Conservation (phyloP, 176 grass and related monocot species). For the Rhynchospora pubera region DNA sequence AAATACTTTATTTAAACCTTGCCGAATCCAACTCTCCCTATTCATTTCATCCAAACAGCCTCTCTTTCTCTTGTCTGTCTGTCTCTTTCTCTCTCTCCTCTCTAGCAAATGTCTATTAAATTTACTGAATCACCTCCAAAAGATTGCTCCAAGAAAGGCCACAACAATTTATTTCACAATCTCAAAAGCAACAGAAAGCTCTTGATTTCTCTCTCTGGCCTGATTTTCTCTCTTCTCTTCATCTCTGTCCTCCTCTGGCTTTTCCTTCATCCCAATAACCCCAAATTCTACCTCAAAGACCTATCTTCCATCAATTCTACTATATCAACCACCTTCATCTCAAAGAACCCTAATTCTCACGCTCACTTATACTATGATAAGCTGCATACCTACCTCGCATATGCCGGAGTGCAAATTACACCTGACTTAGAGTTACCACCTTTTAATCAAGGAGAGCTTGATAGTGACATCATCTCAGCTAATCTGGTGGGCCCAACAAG, state of each 20-base stretch:
- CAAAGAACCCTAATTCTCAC: slow-evolving; percentile 60
- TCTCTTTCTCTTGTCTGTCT: background rate
- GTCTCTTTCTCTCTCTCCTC: background rate
- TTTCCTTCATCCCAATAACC: slow-evolving; percentile 46
- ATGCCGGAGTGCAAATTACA: slow-evolving; percentile 31
- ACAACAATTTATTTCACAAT: slow-evolving; percentile 12
- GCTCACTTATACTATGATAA: slow-evolving; percentile 52
- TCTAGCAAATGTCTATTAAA: slow-evolving; percentile 37
- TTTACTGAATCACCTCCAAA: slow-evolving; percentile 26
- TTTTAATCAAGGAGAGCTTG: slow-evolving; percentile 41
- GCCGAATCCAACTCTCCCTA: background rate
- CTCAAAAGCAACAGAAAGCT: slow-evolving; percentile 35
- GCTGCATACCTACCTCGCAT: slow-evolving; percentile 42
- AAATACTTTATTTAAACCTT: slow-evolving; percentile 12
- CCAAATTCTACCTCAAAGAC: slow-evolving; percentile 49
- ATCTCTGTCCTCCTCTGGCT: slow-evolving; percentile 55
- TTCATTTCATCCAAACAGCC: background rate
- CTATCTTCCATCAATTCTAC: slow-evolving; percentile 9
- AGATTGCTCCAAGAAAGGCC: slow-evolving; percentile 42
- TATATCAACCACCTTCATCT: slow-evolving; percentile 45
- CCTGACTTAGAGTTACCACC: slow-evolving; percentile 26
- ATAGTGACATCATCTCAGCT: slow-evolving; percentile 29
- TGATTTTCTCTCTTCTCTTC: slow-evolving; percentile 29
- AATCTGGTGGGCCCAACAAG: slow-evolving; percentile 23
- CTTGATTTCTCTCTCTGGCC: slow-evolving; percentile 25